Evolutionary conservation across 2,329 filamentous ascomycete genomes (phyloP).

Genomic region (Aspergillus nomiae): DNA sequence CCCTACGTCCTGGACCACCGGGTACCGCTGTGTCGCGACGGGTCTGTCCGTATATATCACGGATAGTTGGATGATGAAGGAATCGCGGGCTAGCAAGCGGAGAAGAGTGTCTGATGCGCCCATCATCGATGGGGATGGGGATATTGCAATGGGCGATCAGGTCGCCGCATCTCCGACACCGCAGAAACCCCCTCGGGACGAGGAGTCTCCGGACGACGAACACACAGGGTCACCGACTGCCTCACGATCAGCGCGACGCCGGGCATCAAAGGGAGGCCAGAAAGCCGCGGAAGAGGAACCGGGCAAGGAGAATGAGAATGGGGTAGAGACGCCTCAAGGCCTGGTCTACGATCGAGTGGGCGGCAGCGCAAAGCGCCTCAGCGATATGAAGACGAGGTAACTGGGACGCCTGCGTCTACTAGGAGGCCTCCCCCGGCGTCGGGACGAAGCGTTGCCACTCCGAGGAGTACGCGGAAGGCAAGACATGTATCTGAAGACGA

Average conservation of each 20-base stretch:
- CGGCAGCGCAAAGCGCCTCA: slow-evolving; percentile 38
- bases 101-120: slow-evolving; percentile 36
- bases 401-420: slow-evolving; percentile 21
- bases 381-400: slow-evolving; percentile 32
- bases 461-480: slow-evolving; percentile 26
- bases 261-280: slow-evolving; percentile 18
- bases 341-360: slow-evolving; percentile 35
- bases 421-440: slow-evolving; percentile 24
- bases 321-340: slow-evolving; percentile 23
- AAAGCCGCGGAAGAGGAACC: slow-evolving; percentile 12
- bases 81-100: slow-evolving; percentile 38
- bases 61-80: slow-evolving; percentile 29
- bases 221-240: slow-evolving; percentile 17
- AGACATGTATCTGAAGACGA: slow-evolving; percentile 25
- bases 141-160: slow-evolving; percentile 30
- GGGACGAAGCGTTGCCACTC: slow-evolving; percentile 21
- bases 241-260: slow-evolving; percentile 27
- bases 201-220: slow-evolving; percentile 13
- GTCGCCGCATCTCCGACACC: slow-evolving; percentile 18
- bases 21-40: background rate
- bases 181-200: slow-evolving; percentile 20
- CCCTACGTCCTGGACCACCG: background rate
- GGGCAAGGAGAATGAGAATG: slow-evolving; percentile 12
- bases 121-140: slow-evolving; percentile 31
- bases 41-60: background rate